A percentile compares a stretch with the other conserved stretches of the same genome.
These are phyloP conservation scores for Peronosclerospora sorghi DNA, from an alignment of 352 stramenopile genomes.

Conservation along the genomic window DNA sequence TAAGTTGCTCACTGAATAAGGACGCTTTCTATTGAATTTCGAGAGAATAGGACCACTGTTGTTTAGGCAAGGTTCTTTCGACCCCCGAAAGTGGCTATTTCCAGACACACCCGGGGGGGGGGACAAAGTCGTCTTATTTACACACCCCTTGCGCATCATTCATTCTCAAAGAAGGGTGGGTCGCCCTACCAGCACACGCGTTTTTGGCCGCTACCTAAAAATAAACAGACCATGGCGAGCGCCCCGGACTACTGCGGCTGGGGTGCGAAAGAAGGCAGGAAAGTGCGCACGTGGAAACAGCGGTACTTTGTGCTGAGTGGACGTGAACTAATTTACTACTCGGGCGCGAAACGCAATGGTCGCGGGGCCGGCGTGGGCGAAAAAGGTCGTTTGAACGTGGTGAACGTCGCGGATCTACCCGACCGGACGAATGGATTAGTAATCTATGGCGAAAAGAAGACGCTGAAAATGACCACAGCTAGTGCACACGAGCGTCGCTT, in stretches of 20 bases:
- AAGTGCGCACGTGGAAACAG: constrained; percentile 59
- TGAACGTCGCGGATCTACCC: constrained; percentile 38
- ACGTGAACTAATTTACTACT: constrained; percentile 50
- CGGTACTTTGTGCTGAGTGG: constrained; percentile 60
- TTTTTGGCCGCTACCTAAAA: too few relatives aligned
- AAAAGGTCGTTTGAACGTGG: constrained; percentile 46
- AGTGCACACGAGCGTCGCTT: constrained; percentile 38
- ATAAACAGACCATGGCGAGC: neutral
- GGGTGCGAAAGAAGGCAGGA: constrained; percentile 64
- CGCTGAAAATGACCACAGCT: constrained; percentile 55
- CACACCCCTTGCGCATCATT: too few relatives aligned
- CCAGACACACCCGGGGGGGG: too few relatives aligned
- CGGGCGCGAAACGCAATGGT: constrained; percentile 21
- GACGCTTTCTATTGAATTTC: too few relatives aligned
- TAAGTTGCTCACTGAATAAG: too few relatives aligned
- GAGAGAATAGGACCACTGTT: too few relatives aligned
- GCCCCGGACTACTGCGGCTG: constrained; percentile 37
- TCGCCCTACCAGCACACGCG: too few relatives aligned
- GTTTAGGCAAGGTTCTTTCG: too few relatives aligned
- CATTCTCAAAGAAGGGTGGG: too few relatives aligned
- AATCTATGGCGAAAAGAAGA: constrained; percentile 39
- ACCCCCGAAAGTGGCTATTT: too few relatives aligned
- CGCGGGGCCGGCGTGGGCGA: constrained; percentile 31
- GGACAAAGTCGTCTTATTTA: too few relatives aligned
- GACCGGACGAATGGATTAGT: constrained; percentile 44